Conservation (phyloP, 148 eudicot genomes). For the Pharnaceum exiguum region DNA sequence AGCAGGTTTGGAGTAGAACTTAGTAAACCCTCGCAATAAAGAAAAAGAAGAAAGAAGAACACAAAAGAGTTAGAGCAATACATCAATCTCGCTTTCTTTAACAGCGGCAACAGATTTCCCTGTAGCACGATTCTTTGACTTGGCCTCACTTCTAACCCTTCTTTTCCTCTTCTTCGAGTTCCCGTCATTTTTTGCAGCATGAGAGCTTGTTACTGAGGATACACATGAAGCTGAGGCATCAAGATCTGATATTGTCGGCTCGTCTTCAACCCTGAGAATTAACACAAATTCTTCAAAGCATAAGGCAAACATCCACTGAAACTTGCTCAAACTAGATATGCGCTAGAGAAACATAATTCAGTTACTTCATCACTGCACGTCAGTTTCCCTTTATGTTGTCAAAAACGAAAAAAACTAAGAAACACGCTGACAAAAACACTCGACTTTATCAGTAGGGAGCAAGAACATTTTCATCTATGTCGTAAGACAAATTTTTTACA, state of each 20-base stretch:
- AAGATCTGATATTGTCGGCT: constrained; percentile 16
- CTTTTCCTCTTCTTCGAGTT: constrained; percentile 28
- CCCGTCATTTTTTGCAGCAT: constrained; percentile 20
- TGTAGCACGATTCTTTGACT: constrained; percentile 24
- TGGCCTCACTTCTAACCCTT: constrained; percentile 16
- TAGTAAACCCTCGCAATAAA: no score
- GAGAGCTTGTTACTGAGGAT: constrained; percentile 19
- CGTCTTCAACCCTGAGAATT: constrained; percentile 29
- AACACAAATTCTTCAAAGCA: background rate
- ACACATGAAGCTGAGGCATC: constrained; percentile 30
- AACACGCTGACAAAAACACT: no score
- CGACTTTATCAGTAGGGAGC: no score
- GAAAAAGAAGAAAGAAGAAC: background rate
- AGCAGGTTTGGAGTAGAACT: no score
- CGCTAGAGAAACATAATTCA: no score
- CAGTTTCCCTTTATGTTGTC: no score
- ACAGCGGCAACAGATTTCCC: background rate
- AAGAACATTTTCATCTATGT: no score
- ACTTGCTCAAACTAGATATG: background rate
- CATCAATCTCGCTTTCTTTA: constrained; percentile 31
- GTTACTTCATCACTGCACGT: no score
- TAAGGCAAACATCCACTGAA: background rate
- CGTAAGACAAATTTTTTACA: no score
- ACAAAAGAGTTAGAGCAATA: constrained; percentile 23
- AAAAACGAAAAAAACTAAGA: no score